A percentile compares a stretch with the other conserved stretches of the same genome.
Conservation (phyloP, 2,329 filamentous ascomycete genomes). For the Aspergillus eucalypticola region DNA sequence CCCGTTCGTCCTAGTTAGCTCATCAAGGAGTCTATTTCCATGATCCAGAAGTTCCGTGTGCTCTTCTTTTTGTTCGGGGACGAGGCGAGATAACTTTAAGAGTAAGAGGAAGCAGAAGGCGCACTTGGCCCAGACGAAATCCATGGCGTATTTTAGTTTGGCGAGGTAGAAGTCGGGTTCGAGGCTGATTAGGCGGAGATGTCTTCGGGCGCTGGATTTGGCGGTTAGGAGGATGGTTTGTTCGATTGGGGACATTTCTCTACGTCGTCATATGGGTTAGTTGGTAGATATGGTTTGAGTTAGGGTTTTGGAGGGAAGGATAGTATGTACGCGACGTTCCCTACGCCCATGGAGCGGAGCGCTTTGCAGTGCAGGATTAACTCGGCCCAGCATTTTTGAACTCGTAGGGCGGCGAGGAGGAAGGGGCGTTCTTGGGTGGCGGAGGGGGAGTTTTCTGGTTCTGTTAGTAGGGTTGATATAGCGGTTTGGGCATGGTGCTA, state of each 20-base stretch:
- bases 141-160: conserved; percentile 56
- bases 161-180: conserved; percentile 51
- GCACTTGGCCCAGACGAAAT: conserved; percentile 61
- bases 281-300: not conserved
- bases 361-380: conserved; percentile 56
- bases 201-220: conserved; percentile 53
- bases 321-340: conserved; percentile 47
- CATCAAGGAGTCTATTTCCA: conserved; percentile 46
- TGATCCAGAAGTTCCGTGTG: conserved; percentile 46
- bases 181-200: conserved; percentile 52
- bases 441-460: conserved; percentile 28
- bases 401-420: conserved; percentile 49
- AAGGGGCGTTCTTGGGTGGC: conserved; percentile 38
- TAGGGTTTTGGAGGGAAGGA: not conserved
- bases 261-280: conserved; percentile 4
- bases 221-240: conserved; percentile 52
- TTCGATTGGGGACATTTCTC: conserved; percentile 53
- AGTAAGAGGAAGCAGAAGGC: conserved; percentile 59
- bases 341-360: conserved; percentile 50
- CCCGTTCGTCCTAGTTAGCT: conserved; percentile 36
- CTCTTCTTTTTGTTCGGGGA: conserved; percentile 45
- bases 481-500: too few species aligned
- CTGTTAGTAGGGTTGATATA: not conserved
- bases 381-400: conserved; percentile 57
- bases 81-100: conserved; percentile 53